Conservation (phyloP, 805 yeast genomes). For the Teunomyces kruisii region DNA sequence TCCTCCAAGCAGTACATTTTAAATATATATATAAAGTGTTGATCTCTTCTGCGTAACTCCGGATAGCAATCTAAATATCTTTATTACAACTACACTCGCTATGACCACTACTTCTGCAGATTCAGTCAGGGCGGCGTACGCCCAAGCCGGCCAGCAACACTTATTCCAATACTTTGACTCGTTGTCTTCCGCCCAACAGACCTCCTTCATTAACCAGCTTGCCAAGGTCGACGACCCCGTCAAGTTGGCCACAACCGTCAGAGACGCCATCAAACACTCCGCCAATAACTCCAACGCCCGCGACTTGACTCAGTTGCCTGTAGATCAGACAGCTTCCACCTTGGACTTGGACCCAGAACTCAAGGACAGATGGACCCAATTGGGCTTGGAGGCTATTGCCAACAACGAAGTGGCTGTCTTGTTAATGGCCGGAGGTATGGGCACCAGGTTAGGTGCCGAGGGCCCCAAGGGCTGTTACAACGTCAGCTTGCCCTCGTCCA, state of each 20-base stretch:
- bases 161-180: slow-evolving; percentile 48
- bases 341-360: slow-evolving; percentile 40
- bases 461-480: slow-evolving; percentile 94
- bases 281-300: slow-evolving; percentile 20
- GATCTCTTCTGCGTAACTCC: neutral
- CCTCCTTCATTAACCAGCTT: slow-evolving; percentile 40
- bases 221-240: slow-evolving; percentile 42
- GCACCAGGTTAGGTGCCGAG: slow-evolving; percentile 87
- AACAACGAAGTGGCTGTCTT: slow-evolving; percentile 81
- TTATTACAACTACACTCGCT: neutral
- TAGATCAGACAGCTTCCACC: slow-evolving; percentile 44
- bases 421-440: slow-evolving; percentile 98
- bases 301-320: slow-evolving; percentile 51
- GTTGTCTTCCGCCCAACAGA: slow-evolving; percentile 34
- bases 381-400: slow-evolving; percentile 70
- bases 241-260: slow-evolving; percentile 39
- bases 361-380: slow-evolving; percentile 37
- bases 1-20: too few species aligned
- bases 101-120: slow-evolving; percentile 10
- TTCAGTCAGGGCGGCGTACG: slow-evolving; percentile 28
- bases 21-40: neutral
- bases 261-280: slow-evolving; percentile 46
- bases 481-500: slow-evolving; percentile 79
- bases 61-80: neutral
- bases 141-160: slow-evolving; percentile 52